Conservation (phyloP, 805 yeast species). For the Ogataea paradorogensis region DNA sequence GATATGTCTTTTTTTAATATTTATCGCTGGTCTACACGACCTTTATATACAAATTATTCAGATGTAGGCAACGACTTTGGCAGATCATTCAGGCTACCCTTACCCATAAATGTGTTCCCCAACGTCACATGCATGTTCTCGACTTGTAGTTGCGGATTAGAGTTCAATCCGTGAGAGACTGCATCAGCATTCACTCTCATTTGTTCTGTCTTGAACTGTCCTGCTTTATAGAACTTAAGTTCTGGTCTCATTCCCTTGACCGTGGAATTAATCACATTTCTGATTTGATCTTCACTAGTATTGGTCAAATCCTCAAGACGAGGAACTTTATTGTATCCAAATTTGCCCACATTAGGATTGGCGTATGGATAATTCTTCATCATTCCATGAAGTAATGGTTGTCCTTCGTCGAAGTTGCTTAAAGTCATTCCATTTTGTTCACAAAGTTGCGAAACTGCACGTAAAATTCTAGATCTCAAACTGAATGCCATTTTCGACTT, state of each 20-base stretch:
- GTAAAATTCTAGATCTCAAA: slow-evolving; percentile 27
- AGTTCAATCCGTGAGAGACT: slow-evolving; percentile 30
- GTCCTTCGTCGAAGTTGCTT: slow-evolving; percentile 10
- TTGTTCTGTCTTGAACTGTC: slow-evolving; percentile 25
- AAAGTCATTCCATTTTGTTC: slow-evolving; percentile 24
- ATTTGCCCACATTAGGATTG: slow-evolving; percentile 22
- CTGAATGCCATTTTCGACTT: slow-evolving; percentile 29
- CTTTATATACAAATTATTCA: slow-evolving; percentile 10
- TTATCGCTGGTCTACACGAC: slow-evolving; percentile 1
- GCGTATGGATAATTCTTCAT: slow-evolving; percentile 25
- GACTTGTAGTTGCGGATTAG: slow-evolving; percentile 32
- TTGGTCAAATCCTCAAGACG: slow-evolving; percentile 10
- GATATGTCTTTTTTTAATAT: too few relatives aligned
- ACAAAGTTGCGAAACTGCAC: slow-evolving; percentile 28
- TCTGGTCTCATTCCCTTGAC: slow-evolving; percentile 31
- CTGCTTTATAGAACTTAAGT: slow-evolving; percentile 18
- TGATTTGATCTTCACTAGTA: slow-evolving; percentile 21
- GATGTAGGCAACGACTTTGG: slow-evolving; percentile 20
- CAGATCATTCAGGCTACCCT: slow-evolving; percentile 18
- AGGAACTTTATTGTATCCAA: slow-evolving; percentile 15
- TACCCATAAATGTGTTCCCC: slow-evolving; percentile 21
- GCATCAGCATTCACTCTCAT: slow-evolving; percentile 30
- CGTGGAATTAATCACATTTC: slow-evolving; percentile 22
- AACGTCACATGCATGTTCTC: slow-evolving; percentile 22
- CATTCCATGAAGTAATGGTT: slow-evolving; percentile 19